Evolutionary conservation across 345 rosid genomes (phyloP).

Genomic region (Pelargonium nanum): DNA sequence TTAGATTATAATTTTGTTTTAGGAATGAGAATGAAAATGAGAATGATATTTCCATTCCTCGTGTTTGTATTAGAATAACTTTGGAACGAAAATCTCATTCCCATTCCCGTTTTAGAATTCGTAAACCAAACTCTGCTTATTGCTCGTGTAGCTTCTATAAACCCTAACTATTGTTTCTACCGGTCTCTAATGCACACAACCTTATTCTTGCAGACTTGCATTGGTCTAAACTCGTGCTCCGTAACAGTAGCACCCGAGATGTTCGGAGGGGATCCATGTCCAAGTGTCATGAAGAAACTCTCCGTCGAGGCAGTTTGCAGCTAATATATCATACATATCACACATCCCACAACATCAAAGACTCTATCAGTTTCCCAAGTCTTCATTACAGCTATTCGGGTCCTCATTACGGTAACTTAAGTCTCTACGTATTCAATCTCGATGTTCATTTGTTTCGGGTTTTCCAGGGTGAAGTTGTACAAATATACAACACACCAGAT

Average conservation of each 20-base stretch:
- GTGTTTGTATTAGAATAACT: too few relatives aligned
- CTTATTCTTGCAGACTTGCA: conserved; percentile 54
- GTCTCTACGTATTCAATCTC: conserved; percentile 13
- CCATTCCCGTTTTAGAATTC: too few relatives aligned
- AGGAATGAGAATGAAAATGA: too few relatives aligned
- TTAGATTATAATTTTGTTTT: too few relatives aligned
- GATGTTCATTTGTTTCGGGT: conserved; percentile 24
- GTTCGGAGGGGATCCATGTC: conserved; percentile 99
- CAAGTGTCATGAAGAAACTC: conserved; percentile 73
- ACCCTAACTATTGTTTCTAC: too few relatives aligned
- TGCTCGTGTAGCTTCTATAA: too few relatives aligned
- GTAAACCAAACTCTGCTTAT: too few relatives aligned
- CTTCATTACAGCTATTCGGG: neutral
- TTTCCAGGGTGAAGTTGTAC: conserved; percentile 60
- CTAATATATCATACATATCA: too few relatives aligned
- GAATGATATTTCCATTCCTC: too few relatives aligned
- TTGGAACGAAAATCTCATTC: too few relatives aligned
- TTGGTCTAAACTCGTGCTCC: conserved; percentile 81
- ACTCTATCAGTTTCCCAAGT: neutral
- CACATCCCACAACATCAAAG: conserved; percentile 2
- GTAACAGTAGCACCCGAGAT: conserved; percentile 85
- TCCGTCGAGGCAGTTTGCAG: conserved; percentile 88
- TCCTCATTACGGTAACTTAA: conserved; percentile 12
- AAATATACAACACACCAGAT: conserved; percentile 47
- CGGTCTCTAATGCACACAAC: too few relatives aligned